Conservation (phyloP, 2,329 filamentous ascomycete genomes). For the Phialophora chinensis region DNA sequence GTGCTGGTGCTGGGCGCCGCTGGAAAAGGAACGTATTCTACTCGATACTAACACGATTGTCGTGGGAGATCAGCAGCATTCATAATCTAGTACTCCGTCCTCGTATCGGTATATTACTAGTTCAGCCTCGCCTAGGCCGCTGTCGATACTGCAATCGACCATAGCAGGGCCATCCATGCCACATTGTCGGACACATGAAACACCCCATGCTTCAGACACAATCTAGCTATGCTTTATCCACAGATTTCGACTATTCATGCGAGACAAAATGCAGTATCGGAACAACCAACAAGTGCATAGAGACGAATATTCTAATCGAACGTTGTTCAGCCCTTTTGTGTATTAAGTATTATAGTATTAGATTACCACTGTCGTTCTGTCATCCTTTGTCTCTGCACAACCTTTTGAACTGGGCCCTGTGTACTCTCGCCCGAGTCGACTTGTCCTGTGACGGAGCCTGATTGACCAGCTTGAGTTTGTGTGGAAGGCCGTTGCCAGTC, state of each 20-base stretch:
- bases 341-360: constrained; percentile 30
- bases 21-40: background rate
- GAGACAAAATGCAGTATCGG: background rate
- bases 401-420: background rate
- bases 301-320: background rate
- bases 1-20: no score
- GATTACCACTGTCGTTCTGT: constrained; percentile 20
- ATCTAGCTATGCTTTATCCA: background rate
- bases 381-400: background rate
- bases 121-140: background rate
- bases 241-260: no score
- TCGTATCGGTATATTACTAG: background rate
- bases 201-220: constrained; percentile 5
- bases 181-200: constrained; percentile 2
- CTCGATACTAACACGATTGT: background rate
- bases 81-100: no score
- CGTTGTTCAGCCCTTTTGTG: background rate
- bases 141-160: background rate
- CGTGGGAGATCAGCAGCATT: background rate
- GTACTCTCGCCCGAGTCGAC: background rate
- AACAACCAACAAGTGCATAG: background rate
- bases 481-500: background rate
- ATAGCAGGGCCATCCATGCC: background rate
- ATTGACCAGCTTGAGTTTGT: background rate
- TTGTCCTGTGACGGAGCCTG: background rate